Percentiles rank a stretch among this genome's conserved stretches.
Conservation (phyloP, 495 filamentous ascomycete species). For the Penicillium argentinense region DNA sequence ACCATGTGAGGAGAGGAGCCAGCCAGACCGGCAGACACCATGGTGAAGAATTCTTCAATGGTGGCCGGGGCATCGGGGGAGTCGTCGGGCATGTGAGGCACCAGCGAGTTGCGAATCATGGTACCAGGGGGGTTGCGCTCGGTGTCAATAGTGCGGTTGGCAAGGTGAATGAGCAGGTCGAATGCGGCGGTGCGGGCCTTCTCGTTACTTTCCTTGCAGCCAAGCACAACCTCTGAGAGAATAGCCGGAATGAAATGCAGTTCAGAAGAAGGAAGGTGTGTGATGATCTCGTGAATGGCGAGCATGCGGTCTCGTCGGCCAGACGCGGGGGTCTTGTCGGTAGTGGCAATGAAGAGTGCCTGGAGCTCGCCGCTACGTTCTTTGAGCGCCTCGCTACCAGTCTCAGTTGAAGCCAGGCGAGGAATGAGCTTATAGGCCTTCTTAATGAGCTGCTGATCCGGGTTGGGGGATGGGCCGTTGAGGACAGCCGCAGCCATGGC, state of each 20-base stretch:
- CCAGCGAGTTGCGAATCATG: conserved; percentile 76
- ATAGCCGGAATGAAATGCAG: conserved; percentile 92
- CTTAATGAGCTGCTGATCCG: conserved; percentile 94
- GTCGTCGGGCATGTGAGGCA: conserved; percentile 78
- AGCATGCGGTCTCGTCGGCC: conserved; percentile 80
- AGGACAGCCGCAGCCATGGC: conserved; percentile 78
- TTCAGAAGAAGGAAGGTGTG: conserved; percentile 68
- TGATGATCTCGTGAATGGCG: conserved; percentile 75
- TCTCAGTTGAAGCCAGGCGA: conserved; percentile 75
- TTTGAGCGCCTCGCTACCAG: conserved; percentile 66
- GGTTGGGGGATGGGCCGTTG: conserved; percentile 47
- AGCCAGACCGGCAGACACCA: conserved; percentile 94
- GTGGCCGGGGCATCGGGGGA: conserved; percentile 73
- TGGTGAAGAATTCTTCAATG: conserved; percentile 95
- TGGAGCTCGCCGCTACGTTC: conserved; percentile 76
- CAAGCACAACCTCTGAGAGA: conserved; percentile 88
- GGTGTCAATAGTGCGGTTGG: conserved; percentile 66
- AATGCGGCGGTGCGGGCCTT: conserved; percentile 86
- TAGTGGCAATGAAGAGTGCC: conserved; percentile 68
- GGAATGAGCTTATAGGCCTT: conserved; percentile 98
- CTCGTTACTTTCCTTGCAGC: conserved; percentile 96
- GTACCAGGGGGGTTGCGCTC: conserved; percentile 60
- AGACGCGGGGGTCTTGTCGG: conserved; percentile 80
- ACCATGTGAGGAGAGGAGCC: conserved; percentile 93
- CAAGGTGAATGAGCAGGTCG: conserved; percentile 86